Conservation (phyloP, 202 grass and related monocot genomes). For the Sporobolus alterniflorus region DNA sequence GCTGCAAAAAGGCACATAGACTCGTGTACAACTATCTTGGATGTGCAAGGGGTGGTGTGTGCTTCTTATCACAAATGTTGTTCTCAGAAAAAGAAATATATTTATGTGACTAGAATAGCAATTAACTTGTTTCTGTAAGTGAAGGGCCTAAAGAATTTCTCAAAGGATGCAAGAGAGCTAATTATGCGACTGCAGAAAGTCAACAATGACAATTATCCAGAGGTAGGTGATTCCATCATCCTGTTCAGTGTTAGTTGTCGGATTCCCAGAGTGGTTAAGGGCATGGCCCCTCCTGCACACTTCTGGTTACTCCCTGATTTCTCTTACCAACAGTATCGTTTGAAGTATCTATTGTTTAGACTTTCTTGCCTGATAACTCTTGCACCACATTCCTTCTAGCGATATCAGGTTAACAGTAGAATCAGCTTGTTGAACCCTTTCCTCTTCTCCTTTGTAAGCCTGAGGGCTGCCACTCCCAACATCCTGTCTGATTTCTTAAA, state of each 20-base stretch:
- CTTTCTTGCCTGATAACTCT: neutral
- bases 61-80: conserved; percentile 23
- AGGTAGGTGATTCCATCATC: conserved; percentile 50
- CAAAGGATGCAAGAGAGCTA: conserved; percentile 90
- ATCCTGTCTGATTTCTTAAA: neutral
- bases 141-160: conserved; percentile 97
- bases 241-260: conserved; percentile 5
- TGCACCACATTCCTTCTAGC: neutral
- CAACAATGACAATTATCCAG: conserved; percentile 97
- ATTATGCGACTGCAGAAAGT: conserved; percentile 90
- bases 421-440: neutral
- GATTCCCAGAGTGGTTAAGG: neutral
- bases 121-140: conserved; percentile 43
- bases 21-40: conserved; percentile 85
- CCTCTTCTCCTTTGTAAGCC: neutral
- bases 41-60: conserved; percentile 97
- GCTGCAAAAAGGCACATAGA: conserved; percentile 95
- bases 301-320: neutral
- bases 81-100: neutral
- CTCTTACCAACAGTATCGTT: neutral
- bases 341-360: neutral
- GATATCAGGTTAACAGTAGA: neutral
- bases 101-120: conserved; percentile 19
- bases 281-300: neutral
- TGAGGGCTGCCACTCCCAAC: neutral